Evolutionary conservation across 306 rosid genomes (phyloP).

Genomic region (Senna siamea): DNA sequence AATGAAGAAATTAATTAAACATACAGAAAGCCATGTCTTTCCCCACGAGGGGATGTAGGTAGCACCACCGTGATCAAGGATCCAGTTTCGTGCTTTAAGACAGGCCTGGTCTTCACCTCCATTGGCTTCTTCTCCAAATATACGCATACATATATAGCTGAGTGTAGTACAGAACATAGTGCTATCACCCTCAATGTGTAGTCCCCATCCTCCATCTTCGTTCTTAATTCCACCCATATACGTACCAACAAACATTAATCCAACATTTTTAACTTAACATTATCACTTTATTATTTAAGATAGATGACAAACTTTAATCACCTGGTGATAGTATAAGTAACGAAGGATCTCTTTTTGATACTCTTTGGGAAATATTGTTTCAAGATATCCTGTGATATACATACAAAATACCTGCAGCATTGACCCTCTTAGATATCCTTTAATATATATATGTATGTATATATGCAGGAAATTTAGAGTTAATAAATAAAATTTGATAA

Average conservation of each 20-base stretch:
- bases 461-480: too few species aligned
- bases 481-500: too few species aligned
- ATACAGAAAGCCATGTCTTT: constrained; percentile 84
- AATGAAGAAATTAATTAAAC: neutral
- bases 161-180: constrained; percentile 72
- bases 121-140: constrained; percentile 72
- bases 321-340: constrained; percentile 74
- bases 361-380: constrained; percentile 50
- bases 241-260: neutral
- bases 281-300: too few species aligned
- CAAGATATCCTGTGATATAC: constrained; percentile 66
- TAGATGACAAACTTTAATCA: neutral
- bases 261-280: neutral
- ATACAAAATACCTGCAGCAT: constrained; percentile 58
- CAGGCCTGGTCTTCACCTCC: constrained; percentile 69
- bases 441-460: too few species aligned
- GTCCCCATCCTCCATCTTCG: constrained; percentile 90
- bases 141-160: constrained; percentile 65
- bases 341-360: constrained; percentile 68
- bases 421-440: too few species aligned
- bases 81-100: constrained; percentile 71
- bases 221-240: constrained; percentile 54
- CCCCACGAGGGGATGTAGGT: constrained; percentile 88
- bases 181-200: constrained; percentile 80
- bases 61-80: constrained; percentile 66